Evolutionary conservation across 2,329 filamentous ascomycete genomes (phyloP).

Genomic region (Verticillium albo-atrum): DNA sequence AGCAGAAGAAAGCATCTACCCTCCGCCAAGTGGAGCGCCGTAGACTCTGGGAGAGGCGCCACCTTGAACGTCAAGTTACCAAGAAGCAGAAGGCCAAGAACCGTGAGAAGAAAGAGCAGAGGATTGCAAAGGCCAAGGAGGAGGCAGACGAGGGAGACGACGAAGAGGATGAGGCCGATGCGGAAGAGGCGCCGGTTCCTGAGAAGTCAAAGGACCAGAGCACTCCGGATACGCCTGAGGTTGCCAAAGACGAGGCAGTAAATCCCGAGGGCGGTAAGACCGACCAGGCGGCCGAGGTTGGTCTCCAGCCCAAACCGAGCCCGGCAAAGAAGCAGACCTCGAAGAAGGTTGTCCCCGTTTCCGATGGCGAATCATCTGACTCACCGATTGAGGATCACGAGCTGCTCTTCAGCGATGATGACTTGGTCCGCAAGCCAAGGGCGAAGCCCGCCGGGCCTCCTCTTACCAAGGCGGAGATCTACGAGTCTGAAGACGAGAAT

Average conservation of each 20-base stretch:
- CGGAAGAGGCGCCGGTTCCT: constrained; percentile 16
- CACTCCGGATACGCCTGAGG: constrained; percentile 20
- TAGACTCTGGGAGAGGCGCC: constrained; percentile 44
- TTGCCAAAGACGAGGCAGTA: not conserved
- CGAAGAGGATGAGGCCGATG: constrained; percentile 20
- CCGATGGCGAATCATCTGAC: constrained; percentile 53
- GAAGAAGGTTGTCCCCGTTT: constrained; percentile 33
- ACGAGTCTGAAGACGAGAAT: constrained; percentile 54
- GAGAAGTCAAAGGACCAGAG: constrained; percentile 20
- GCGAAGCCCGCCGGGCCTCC: constrained; percentile 29
- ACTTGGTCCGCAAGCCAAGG: constrained; percentile 49
- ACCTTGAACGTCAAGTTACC: constrained; percentile 35
- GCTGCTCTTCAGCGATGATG: constrained; percentile 53
- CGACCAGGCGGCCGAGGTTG: constrained; percentile 9
- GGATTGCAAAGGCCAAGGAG: constrained; percentile 10
- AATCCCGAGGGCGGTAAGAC: constrained; percentile 18
- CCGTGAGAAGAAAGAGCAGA: constrained; percentile 25
- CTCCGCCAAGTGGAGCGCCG: constrained; percentile 40
- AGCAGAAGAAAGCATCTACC: constrained; percentile 44
- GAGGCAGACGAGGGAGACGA: constrained; percentile 13
- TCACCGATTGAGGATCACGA: constrained; percentile 58
- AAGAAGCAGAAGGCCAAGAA: constrained; percentile 36
- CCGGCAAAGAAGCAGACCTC: constrained; percentile 15
- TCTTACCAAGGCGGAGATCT: constrained; percentile 27
- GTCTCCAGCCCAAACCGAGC: constrained; percentile 7